Conservation (phyloP, 75 land plant species). For the Larix kaempferi region DNA sequence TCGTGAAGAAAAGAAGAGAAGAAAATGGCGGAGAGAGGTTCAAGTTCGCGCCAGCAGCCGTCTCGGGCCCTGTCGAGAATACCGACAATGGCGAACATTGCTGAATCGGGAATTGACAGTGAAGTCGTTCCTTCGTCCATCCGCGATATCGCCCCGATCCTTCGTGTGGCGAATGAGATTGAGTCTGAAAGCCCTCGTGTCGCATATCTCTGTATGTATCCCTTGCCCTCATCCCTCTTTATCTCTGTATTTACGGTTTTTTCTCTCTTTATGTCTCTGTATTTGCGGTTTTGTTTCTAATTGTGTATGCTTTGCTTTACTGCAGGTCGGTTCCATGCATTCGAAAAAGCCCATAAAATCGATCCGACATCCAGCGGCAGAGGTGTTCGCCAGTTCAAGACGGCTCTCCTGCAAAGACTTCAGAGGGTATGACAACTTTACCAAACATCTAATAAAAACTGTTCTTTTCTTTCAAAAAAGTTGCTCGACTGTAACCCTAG, state of each 20-base stretch:
- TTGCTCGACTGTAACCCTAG: too few species aligned
- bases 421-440: conserved; percentile 52
- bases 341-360: conserved; percentile 84
- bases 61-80: not conserved
- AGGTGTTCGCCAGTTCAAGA: conserved; percentile 95
- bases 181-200: conserved; percentile 68
- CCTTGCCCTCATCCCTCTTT: not conserved
- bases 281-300: too few species aligned
- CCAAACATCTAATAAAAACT: too few species aligned
- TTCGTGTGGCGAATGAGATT: conserved; percentile 95
- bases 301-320: not conserved
- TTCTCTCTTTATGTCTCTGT: not conserved
- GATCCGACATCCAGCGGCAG: conserved; percentile 90
- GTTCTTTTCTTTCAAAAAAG: too few species aligned
- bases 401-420: conserved; percentile 86
- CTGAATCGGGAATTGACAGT: conserved; percentile 51
- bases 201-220: conserved; percentile 85
- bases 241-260: too few species aligned
- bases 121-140: conserved; percentile 94
- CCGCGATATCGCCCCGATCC: conserved; percentile 72
- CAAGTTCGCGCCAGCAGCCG: conserved; percentile 20
- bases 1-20: not conserved
- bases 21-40: conserved; percentile 23
- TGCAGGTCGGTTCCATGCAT: conserved; percentile 95
- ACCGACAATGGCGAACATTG: conserved; percentile 17